phyloP scores from a whole-genome alignment of 1,284 basidiomycete species.

The Apiotrichum mycotoxinovorans region DNA sequence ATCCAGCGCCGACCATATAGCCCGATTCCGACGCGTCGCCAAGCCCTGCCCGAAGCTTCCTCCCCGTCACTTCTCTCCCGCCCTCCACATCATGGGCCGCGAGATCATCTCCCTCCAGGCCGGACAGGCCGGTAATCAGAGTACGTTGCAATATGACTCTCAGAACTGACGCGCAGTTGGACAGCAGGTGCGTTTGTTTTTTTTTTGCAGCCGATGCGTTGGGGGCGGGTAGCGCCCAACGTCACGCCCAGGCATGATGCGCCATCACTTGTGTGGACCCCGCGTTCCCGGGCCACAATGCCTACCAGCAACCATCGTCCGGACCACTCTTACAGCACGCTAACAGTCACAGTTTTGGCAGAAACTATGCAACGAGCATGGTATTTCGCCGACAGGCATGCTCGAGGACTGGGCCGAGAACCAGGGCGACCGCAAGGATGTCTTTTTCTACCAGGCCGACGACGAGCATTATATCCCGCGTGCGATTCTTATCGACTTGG shows the following conservation, averaged over 20 bases:
- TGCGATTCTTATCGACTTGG: conserved; percentile 94
- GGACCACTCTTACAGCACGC: too few relatives aligned
- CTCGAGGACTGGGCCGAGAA: conserved; percentile 92
- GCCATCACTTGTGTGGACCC: not conserved
- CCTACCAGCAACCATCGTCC: too few relatives aligned
- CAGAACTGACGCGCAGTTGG: conserved; percentile 14
- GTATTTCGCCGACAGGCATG: conserved; percentile 87
- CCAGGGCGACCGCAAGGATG: conserved; percentile 88
- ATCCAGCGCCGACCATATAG: too few relatives aligned
- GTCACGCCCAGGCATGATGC: too few relatives aligned
- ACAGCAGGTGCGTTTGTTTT: conserved; percentile 14
- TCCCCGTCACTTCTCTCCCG: not conserved
- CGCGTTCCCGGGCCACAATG: too few relatives aligned
- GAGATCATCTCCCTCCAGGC: conserved; percentile 57
- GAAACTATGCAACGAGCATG: conserved; percentile 90
- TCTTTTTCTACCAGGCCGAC: conserved; percentile 99
- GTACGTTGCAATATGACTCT: conserved; percentile 53
- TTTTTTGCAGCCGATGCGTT: too few relatives aligned
- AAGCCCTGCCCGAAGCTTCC: too few relatives aligned
- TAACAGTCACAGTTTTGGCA: conserved; percentile 74
- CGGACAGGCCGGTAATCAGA: conserved; percentile 95
- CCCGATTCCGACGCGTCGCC: too few relatives aligned
- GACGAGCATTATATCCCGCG: conserved; percentile 99
- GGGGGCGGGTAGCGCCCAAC: too few relatives aligned
- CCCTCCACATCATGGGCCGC: conserved; percentile 42